A percentile compares a stretch with the other conserved stretches of the same genome.
Evolutionary conservation across 177 flowering plant genomes (phyloP).

Genomic region (Telopea speciosissima): DNA sequence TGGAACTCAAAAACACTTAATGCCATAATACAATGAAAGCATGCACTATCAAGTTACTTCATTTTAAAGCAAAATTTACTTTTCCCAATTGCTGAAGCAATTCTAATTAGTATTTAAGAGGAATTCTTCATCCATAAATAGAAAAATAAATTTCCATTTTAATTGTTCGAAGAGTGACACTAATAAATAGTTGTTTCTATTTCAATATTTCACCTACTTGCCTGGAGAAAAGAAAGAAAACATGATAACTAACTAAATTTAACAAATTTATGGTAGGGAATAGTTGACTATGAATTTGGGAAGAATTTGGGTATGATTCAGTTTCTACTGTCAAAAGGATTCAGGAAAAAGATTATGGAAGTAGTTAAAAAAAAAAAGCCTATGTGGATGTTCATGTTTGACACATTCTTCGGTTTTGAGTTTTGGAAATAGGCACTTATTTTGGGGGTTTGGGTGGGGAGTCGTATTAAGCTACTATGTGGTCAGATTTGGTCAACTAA

Average conservation of each 20-base stretch:
- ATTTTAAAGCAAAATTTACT: not conserved
- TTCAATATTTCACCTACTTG: not conserved
- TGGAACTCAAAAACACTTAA: constrained; percentile 12
- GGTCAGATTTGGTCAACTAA: too few relatives aligned
- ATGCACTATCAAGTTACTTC: not conserved
- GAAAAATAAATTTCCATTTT: not conserved
- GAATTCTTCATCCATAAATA: not conserved
- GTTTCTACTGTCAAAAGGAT: not conserved
- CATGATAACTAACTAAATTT: not conserved
- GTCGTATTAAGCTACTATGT: too few relatives aligned
- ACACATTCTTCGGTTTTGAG: too few relatives aligned
- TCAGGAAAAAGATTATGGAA: not conserved
- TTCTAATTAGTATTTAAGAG: not conserved
- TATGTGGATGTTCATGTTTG: too few relatives aligned
- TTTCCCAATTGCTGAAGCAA: not conserved
- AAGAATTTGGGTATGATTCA: not conserved
- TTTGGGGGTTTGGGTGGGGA: too few relatives aligned
- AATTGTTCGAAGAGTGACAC: too few relatives aligned
- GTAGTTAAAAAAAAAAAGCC: too few relatives aligned
- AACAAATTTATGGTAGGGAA: not conserved
- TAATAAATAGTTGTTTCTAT: too few relatives aligned
- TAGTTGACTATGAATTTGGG: too few relatives aligned
- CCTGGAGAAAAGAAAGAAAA: not conserved
- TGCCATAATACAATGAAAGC: not conserved
- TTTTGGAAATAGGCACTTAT: too few relatives aligned